Evolutionary conservation across 2,329 filamentous ascomycete species (phyloP).

Genomic region (Alternaria angustiovoidea): DNA sequence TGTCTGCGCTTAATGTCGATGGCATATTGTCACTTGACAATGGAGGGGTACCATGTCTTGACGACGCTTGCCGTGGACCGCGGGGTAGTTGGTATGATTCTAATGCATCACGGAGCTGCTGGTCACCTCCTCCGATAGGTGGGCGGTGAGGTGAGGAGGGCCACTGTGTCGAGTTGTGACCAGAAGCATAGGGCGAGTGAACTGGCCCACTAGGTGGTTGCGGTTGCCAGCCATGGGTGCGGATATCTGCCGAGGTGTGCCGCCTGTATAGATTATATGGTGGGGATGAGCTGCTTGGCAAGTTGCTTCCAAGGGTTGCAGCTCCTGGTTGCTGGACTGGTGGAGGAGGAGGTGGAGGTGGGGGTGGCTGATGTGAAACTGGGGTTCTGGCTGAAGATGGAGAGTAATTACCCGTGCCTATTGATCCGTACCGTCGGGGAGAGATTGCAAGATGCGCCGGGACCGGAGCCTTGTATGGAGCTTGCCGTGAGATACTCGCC

Average conservation of each 20-base stretch:
- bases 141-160: slow-evolving; percentile 69
- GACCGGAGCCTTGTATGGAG: slow-evolving; percentile 78
- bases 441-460: slow-evolving; percentile 82
- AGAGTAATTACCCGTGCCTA: slow-evolving; percentile 73
- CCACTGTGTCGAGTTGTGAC: slow-evolving; percentile 69
- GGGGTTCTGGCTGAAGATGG: slow-evolving; percentile 78
- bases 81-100: slow-evolving; percentile 72
- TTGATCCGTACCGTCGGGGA: slow-evolving; percentile 86
- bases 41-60: slow-evolving; percentile 64
- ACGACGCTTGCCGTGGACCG: slow-evolving; percentile 58
- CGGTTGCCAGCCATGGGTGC: slow-evolving; percentile 72
- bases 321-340: slow-evolving; percentile 69
- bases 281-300: slow-evolving; percentile 58
- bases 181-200: slow-evolving; percentile 72
- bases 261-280: slow-evolving; percentile 77
- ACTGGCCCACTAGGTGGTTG: slow-evolving; percentile 56
- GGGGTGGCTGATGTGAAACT: slow-evolving; percentile 65
- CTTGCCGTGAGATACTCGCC: slow-evolving; percentile 60
- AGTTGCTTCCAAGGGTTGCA: slow-evolving; percentile 53
- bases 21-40: slow-evolving; percentile 58
- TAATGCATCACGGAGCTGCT: slow-evolving; percentile 76
- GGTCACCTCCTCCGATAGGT: slow-evolving; percentile 61
- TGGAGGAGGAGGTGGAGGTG: slow-evolving; percentile 61
- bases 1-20: slow-evolving; percentile 60
- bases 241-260: slow-evolving; percentile 95